phyloP scores from a whole-genome alignment of 495 filamentous ascomycete species.

The Sporormia fimetaria region DNA sequence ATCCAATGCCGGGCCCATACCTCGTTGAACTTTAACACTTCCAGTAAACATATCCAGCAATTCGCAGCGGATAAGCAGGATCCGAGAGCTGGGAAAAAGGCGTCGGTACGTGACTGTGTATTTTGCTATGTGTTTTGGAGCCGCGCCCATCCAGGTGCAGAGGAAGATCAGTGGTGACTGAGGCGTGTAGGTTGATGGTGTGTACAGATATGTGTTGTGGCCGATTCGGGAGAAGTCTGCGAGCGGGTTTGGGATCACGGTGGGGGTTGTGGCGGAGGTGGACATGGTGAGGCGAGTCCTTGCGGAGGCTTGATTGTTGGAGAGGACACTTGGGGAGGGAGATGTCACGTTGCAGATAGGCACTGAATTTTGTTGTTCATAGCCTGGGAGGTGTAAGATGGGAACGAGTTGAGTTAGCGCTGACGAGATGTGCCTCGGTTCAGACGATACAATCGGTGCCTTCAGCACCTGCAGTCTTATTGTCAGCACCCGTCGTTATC shows the following conservation, averaged over 20 bases:
- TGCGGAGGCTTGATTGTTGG: too few species aligned
- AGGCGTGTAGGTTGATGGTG: constrained; percentile 8
- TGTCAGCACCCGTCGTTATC: too few species aligned
- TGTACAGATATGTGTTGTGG: constrained; percentile 19
- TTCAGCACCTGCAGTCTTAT: too few species aligned
- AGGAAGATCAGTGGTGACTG: constrained; percentile 25
- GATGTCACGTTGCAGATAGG: too few species aligned
- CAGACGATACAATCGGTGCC: too few species aligned
- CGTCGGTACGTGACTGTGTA: constrained; percentile 25
- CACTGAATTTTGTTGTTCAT: too few species aligned
- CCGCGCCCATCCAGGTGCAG: constrained; percentile 29
- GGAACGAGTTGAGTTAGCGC: too few species aligned
- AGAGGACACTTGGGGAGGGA: too few species aligned
- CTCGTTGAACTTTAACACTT: background rate
- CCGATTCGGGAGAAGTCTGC: constrained; percentile 13
- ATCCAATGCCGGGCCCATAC: constrained; percentile 7
- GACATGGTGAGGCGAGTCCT: background rate
- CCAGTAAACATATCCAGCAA: constrained; percentile 6
- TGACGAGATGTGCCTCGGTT: too few species aligned
- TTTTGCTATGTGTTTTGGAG: constrained; percentile 30
- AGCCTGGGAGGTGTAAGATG: too few species aligned
- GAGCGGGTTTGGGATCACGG: constrained; percentile 5
- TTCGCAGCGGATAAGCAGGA: constrained; percentile 26
- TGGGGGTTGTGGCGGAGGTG: background rate
- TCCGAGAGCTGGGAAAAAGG: constrained; percentile 24